Evolutionary conservation across 805 yeast genomes (phyloP), one percentile per base, ranked within the genome.

Genomic region (Saccharomycopsis fodiens): DNA sequence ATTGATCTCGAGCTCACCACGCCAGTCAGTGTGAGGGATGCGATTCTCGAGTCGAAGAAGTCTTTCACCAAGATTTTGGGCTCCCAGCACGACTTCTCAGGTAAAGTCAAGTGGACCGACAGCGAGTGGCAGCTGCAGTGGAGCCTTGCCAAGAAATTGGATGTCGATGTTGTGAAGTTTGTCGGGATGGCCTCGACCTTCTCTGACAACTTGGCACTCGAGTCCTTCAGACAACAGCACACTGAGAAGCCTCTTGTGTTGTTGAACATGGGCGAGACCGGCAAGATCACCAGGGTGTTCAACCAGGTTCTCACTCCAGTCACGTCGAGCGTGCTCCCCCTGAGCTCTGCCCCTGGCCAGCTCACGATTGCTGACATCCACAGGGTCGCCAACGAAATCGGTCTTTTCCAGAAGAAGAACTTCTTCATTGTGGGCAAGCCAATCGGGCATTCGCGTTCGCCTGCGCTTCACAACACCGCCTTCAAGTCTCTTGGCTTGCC

Each of bases 381-480:
- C 62, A 59, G 69, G 46, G 66, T 78, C 3, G 71, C 70, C 43
- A 56, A 73, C 13, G 64, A 71, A 31, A 67, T 85, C 52, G 96
- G 96, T 35, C 78, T 79, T n/a, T 68, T 78, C 51, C 63, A 5
- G 51, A 45, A 73, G 16, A 74, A 78, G 64, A 68, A 76, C 48
- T 85, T 79, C 55, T 84, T 73, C 62, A 78, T 89, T 49, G 82
- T 80, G 51, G 97, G 97, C 4, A 65, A 70, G 10, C 97, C 97
- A 42, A 73, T 89, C 46, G 63, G 75, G 6, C 96, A 89, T 61
- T 88, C 97, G 1, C 78, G 87, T 61, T 88, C 97, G 1, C 98
- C 98, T 36, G 67, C 73, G 15, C 70, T 93, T 54, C 98, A 93
- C 65, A 81, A 81, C 57, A 74, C 94, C 2, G 87, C 83, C 23